Conservation (phyloP, 768 basidiomycete genomes). For the Grammothele lineata region DNA sequence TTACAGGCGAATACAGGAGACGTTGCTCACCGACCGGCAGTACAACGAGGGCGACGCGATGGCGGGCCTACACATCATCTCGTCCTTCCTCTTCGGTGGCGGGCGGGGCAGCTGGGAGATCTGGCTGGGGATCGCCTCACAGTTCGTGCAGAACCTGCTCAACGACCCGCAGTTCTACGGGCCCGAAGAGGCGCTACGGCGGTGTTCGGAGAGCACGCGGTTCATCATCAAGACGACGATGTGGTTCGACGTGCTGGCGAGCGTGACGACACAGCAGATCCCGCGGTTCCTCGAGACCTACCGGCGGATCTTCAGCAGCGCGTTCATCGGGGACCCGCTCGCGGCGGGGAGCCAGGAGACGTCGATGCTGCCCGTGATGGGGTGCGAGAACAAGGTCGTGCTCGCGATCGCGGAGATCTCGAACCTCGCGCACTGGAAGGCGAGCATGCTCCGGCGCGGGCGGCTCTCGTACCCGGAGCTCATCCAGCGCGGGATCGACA, state of each 20-base stretch:
- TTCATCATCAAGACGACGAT: conserved; percentile 83
- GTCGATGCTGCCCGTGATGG: conserved; percentile 83
- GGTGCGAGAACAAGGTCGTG: conserved; percentile 75
- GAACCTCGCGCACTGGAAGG: conserved; percentile 64
- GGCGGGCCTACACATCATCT: conserved; percentile 72
- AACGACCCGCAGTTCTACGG: conserved; percentile 31
- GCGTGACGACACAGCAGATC: conserved; percentile 56
- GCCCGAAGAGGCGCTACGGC: conserved; percentile 41
- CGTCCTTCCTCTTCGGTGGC: conserved; percentile 73
- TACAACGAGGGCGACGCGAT: conserved; percentile 68
- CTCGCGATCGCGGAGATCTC: conserved; percentile 77
- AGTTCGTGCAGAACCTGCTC: conserved; percentile 50
- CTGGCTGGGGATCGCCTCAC: conserved; percentile 60
- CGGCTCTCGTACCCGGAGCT: conserved; percentile 58
- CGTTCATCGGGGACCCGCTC: conserved; percentile 34
- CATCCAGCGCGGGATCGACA: conserved; percentile 46
- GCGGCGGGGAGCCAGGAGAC: conserved; percentile 31
- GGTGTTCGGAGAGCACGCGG: conserved; percentile 45
- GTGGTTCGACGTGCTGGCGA: conserved; percentile 85
- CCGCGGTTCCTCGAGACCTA: conserved; percentile 59
- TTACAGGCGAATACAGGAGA: conserved; percentile 20
- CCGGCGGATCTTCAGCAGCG: conserved; percentile 49
- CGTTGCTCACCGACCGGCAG: conserved; percentile 10
- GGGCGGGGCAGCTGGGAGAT: conserved; percentile 65
- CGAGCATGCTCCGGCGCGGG: conserved; percentile 32